A percentile compares a stretch with the other conserved stretches of the same genome.
Evolutionary conservation across 768 basidiomycete species (phyloP).

Genomic region (Leucosporidium creatinivorum): DNA sequence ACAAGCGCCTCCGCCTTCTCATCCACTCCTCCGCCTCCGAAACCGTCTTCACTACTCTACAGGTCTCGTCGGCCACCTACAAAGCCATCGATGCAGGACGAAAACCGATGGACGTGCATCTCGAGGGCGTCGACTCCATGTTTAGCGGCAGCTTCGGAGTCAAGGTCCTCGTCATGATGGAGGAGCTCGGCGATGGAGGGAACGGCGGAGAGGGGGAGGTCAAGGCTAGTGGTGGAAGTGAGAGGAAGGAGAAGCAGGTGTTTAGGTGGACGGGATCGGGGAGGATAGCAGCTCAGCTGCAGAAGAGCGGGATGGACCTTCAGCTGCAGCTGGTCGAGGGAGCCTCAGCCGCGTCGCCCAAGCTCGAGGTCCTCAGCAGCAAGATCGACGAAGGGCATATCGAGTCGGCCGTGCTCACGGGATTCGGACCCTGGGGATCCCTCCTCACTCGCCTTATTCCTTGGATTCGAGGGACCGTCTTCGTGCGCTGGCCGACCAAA

Average conservation of each 20-base stretch:
- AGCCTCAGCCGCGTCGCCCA: neutral
- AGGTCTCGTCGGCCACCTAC: neutral
- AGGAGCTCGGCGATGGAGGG: no score
- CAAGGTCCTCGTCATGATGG: neutral
- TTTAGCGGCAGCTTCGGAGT: neutral
- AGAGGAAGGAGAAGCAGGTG: neutral
- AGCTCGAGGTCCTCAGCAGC: neutral
- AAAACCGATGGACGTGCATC: neutral
- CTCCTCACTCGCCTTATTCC: neutral
- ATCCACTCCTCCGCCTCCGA: neutral
- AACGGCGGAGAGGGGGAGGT: no score
- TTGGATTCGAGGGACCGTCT: neutral
- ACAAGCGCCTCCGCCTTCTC: neutral
- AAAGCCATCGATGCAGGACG: neutral
- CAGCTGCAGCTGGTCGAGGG: neutral
- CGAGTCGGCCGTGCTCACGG: neutral
- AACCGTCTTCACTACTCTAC: neutral
- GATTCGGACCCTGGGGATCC: neutral
- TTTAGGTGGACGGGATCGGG: neutral
- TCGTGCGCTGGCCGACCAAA: neutral
- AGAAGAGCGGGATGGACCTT: neutral
- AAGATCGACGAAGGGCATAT: neutral
- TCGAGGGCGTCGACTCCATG: neutral
- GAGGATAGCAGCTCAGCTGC: neutral
- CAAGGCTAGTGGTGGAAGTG: no score